Percentiles rank a stretch among this genome's conserved stretches.
Evolutionary conservation across 1,284 basidiomycete genomes (phyloP).

Genomic region (Fistulina hepatica): DNA sequence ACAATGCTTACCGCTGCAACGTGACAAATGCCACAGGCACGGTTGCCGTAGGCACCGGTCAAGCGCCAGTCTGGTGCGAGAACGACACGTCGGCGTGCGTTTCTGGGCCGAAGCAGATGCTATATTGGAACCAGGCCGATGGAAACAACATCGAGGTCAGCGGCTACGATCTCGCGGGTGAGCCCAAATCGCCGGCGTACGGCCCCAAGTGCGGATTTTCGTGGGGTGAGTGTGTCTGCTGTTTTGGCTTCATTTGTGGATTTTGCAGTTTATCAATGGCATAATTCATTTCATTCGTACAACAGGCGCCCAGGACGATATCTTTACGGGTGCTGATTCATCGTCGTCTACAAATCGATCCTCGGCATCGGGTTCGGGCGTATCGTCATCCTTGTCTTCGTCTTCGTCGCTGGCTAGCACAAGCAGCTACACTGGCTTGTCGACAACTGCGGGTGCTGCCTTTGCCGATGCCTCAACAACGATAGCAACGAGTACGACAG

Average conservation of each 20-base stretch:
- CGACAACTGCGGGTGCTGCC: too few species aligned
- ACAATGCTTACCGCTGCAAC: constrained; percentile 30
- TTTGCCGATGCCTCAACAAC: too few species aligned
- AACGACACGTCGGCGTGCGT: constrained; percentile 27
- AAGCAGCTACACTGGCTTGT: too few species aligned
- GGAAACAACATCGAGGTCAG: constrained; percentile 34
- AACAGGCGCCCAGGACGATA: constrained; percentile 28
- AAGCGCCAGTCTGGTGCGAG: constrained; percentile 37
- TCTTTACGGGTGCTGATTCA: constrained; percentile 26
- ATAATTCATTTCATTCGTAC: too few species aligned
- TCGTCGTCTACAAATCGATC: too few species aligned
- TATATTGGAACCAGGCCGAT: constrained; percentile 35
- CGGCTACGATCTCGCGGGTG: constrained; percentile 27
- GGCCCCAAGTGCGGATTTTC: constrained; percentile 33
- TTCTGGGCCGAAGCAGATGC: constrained; percentile 36
- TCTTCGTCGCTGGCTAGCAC: too few species aligned
- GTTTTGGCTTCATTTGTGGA: too few species aligned
- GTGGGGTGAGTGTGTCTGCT: constrained; percentile 26
- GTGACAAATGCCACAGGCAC: constrained; percentile 30
- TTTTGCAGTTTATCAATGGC: too few species aligned
- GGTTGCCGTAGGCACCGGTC: constrained; percentile 24
- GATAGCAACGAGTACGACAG: too few species aligned
- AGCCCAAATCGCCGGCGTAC: constrained; percentile 31
- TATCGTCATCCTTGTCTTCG: too few species aligned
- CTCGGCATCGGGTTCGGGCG: too few species aligned